A percentile compares a stretch with the other conserved stretches of the same genome.
Evolutionary conservation across 495 filamentous ascomycete genomes (phyloP).

Genomic region (Halenospora varia): DNA sequence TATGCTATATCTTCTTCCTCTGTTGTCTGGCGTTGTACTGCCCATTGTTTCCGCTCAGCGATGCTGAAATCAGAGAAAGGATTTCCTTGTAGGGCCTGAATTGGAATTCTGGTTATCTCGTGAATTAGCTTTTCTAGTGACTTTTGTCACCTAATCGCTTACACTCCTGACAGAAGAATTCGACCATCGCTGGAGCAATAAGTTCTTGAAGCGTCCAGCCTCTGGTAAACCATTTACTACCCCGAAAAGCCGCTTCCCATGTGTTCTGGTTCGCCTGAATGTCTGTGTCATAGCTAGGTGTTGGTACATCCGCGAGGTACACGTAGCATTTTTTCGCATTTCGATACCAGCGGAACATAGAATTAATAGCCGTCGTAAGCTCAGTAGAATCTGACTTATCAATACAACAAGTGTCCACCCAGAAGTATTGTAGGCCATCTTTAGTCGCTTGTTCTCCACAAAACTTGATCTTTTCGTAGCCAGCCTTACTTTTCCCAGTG

Average conservation of each 20-base stretch:
- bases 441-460: slow-evolving; percentile 26
- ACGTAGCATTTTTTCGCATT: slow-evolving; percentile 14
- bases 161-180: slow-evolving; percentile 1
- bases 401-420: slow-evolving; percentile 24
- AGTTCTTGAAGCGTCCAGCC: too few relatives aligned
- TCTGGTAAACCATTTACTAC: too few relatives aligned
- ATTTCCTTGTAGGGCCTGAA: background rate
- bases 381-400: slow-evolving; percentile 14
- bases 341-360: slow-evolving; percentile 3
- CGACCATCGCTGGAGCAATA: slow-evolving; percentile 5
- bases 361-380: slow-evolving; percentile 34
- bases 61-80: slow-evolving; percentile 6
- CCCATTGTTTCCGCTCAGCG: slow-evolving; percentile 14
- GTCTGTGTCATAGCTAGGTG: background rate
- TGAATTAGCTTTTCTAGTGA: slow-evolving; percentile 6
- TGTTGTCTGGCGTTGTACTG: slow-evolving; percentile 13
- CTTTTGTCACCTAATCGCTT: slow-evolving; percentile 4
- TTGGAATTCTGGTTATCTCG: slow-evolving; percentile 5
- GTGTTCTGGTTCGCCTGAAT: background rate
- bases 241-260: slow-evolving; percentile 4
- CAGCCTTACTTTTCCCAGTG: slow-evolving; percentile 17
- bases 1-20: slow-evolving; percentile 3
- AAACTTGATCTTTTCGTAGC: slow-evolving; percentile 28
- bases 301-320: slow-evolving; percentile 12
- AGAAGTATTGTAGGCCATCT: slow-evolving; percentile 18